Evolutionary conservation across 495 filamentous ascomycete genomes (phyloP).

Genomic region (Lasiosphaeris hirsuta): DNA sequence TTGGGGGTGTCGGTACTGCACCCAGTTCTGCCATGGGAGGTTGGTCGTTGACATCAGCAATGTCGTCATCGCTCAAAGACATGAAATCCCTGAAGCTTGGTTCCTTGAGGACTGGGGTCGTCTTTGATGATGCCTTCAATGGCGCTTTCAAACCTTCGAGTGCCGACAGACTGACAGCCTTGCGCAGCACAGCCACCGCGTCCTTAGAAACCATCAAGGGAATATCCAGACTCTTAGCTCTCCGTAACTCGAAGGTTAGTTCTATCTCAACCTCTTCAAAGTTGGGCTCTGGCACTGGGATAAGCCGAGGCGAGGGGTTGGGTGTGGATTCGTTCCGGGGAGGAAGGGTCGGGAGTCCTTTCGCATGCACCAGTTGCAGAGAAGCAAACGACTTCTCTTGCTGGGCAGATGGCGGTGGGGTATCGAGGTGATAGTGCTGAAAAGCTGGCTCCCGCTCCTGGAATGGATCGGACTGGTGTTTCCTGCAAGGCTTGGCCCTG

Average conservation of each 20-base stretch:
- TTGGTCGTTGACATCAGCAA: slow-evolving; percentile 32
- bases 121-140: background rate
- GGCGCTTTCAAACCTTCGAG: background rate
- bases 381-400: slow-evolving; percentile 13
- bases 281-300: slow-evolving; percentile 14
- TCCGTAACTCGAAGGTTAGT: background rate
- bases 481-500: slow-evolving; percentile 13
- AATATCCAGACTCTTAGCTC: slow-evolving; percentile 9
- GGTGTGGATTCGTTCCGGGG: slow-evolving; percentile 15
- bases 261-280: background rate
- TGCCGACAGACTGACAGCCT: slow-evolving; percentile 23
- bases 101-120: slow-evolving; percentile 29
- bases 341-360: background rate
- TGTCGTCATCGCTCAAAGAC: slow-evolving; percentile 44
- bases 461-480: slow-evolving; percentile 2
- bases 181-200: slow-evolving; percentile 10
- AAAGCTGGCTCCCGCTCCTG: background rate
- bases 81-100: slow-evolving; percentile 47
- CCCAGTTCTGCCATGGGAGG: background rate
- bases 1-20: slow-evolving; percentile 11
- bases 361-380: background rate
- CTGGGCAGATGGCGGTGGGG: slow-evolving; percentile 18
- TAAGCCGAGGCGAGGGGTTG: slow-evolving; percentile 20
- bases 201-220: background rate
- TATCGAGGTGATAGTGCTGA: slow-evolving; percentile 1